These are phyloP conservation scores for Ilex aquifolium DNA, from an alignment of 257 asterid genomes.

Conservation along the genomic window DNA sequence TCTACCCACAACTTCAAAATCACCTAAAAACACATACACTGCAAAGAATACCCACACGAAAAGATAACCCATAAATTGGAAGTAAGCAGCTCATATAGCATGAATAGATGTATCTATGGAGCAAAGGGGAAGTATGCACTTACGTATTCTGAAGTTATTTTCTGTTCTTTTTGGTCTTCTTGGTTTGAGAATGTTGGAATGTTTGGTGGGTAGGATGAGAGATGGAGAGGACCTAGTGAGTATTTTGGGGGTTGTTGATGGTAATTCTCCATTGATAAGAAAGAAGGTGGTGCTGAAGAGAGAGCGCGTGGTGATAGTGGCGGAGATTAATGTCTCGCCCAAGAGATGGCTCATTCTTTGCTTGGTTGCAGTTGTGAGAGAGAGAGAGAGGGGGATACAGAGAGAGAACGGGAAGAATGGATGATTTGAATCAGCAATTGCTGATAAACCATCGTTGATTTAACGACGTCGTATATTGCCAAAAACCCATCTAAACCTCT, in stretches of 20 bases:
- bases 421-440: no score
- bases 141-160: slow-evolving; percentile 17
- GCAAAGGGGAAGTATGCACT: not conserved
- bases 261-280: slow-evolving; percentile 28
- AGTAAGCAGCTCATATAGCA: not conserved
- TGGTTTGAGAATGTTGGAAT: slow-evolving; percentile 16
- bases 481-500: no score
- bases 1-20: not conserved
- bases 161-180: slow-evolving; percentile 22
- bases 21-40: not conserved
- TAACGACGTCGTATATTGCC: no score
- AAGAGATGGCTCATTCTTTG: slow-evolving; percentile 14
- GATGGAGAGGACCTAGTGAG: slow-evolving; percentile 12
- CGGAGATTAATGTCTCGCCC: slow-evolving; percentile 17
- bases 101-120: not conserved
- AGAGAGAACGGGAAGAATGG: no score
- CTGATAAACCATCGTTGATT: no score
- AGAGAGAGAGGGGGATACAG: no score
- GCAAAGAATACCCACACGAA: not conserved
- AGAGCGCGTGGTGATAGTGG: slow-evolving; percentile 25
- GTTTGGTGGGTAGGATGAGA: slow-evolving; percentile 8
- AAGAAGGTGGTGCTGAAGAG: slow-evolving; percentile 36
- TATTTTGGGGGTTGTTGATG: slow-evolving; percentile 26
- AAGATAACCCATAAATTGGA: not conserved
- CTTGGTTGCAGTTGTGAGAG: not conserved